Percentiles rank a stretch among this genome's conserved stretches.
Evolutionary conservation across 208 protist genomes (phyloP).

Genomic region (Crithidia acanthocephali): DNA sequence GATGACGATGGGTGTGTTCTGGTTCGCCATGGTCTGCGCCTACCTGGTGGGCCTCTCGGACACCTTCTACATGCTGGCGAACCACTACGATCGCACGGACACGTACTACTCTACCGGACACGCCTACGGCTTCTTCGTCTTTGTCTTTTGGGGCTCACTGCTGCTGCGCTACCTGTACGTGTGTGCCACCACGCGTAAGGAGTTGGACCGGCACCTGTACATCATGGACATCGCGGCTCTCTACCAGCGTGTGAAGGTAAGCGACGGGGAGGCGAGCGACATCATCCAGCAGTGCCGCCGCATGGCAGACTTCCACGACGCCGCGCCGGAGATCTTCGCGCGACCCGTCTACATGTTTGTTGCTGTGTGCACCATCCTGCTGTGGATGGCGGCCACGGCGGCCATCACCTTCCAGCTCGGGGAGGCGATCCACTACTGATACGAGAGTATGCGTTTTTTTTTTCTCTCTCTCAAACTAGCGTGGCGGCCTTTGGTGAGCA

Average conservation of each 20-base stretch:
- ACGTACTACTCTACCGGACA: constrained; percentile 59
- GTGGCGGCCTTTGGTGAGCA: too few relatives aligned
- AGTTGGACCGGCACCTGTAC: constrained; percentile 60
- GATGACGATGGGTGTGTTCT: constrained; percentile 62
- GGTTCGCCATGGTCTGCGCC: constrained; percentile 44
- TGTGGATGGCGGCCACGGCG: constrained; percentile 43
- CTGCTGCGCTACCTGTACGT: constrained; percentile 68
- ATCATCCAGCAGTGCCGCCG: constrained; percentile 53
- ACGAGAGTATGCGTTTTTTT: not conserved
- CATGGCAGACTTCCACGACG: constrained; percentile 46
- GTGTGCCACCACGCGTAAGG: constrained; percentile 36
- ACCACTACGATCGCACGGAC: constrained; percentile 17
- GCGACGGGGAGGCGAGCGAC: constrained; percentile 41
- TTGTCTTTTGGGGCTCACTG: constrained; percentile 57
- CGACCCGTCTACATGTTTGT: constrained; percentile 33
- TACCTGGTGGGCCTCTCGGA: constrained; percentile 50
- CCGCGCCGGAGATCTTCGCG: constrained; percentile 55
- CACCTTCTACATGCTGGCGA: constrained; percentile 43
- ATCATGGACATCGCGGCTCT: constrained; percentile 72
- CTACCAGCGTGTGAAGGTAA: constrained; percentile 56
- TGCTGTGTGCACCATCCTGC: constrained; percentile 27
- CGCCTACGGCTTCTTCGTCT: constrained; percentile 61
- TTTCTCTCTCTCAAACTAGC: too few relatives aligned
- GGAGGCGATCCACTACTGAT: constrained; percentile 34
- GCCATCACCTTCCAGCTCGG: constrained; percentile 47